Percentiles rank a stretch among this genome's conserved stretches.
phyloP scores from a whole-genome alignment of 1,284 basidiomycete species.

The Trichosporon faecale region DNA sequence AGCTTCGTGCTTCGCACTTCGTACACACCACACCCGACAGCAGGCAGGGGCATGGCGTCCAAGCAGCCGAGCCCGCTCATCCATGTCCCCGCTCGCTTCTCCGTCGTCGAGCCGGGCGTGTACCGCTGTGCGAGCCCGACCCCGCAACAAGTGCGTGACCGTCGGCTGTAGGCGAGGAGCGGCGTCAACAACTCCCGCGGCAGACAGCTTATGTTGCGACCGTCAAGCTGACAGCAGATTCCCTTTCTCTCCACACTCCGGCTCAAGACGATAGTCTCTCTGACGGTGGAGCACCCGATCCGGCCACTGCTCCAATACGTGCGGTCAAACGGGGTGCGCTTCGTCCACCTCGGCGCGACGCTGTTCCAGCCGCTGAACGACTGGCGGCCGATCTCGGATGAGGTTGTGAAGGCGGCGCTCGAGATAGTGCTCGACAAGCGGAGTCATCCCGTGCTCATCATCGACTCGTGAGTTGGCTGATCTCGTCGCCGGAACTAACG shows the following conservation, averaged over 20 bases:
- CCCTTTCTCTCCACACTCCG: conserved; percentile 42
- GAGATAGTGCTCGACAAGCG: conserved; percentile 45
- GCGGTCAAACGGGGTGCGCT: conserved; percentile 31
- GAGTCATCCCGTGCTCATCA: conserved; percentile 41
- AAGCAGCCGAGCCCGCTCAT: conserved; percentile 39
- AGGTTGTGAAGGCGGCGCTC: conserved; percentile 46
- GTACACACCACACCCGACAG: neutral
- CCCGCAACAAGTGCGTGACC: conserved; percentile 35
- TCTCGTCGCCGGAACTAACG: neutral
- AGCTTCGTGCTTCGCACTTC: neutral
- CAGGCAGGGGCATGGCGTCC: conserved; percentile 21
- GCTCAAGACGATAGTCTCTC: conserved; percentile 44
- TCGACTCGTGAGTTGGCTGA: conserved; percentile 45
- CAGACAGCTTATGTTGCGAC: too few relatives aligned
- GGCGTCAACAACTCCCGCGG: neutral
- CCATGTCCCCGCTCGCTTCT: conserved; percentile 44
- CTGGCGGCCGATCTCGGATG: conserved; percentile 48
- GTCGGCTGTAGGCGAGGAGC: neutral
- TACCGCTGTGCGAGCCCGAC: conserved; percentile 47
- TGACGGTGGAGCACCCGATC: conserved; percentile 49
- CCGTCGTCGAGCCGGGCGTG: conserved; percentile 45
- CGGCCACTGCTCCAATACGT: conserved; percentile 37
- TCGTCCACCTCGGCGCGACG: conserved; percentile 46
- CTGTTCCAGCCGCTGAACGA: conserved; percentile 44
- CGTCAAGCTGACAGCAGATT: conserved; percentile 29